Percentiles rank a stretch among this genome's conserved stretches.
These are phyloP conservation scores for Psophocarpus tetragonolobus DNA, from an alignment of 306 rosid species.

Conservation along the genomic window DNA sequence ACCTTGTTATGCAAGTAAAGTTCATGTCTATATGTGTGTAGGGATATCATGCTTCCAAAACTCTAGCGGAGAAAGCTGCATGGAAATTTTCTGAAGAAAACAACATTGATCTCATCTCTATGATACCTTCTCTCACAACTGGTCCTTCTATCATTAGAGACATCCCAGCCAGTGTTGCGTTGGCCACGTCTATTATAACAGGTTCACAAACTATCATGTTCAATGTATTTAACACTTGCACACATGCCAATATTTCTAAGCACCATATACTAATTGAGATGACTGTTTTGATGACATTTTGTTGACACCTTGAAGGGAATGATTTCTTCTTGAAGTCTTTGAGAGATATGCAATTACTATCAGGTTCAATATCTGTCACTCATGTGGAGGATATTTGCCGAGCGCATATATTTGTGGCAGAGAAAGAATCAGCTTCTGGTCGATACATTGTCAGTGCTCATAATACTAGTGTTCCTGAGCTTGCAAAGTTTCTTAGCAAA, in stretches of 20 bases:
- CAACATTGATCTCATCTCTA: slow-evolving; percentile 61
- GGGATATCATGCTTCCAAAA: slow-evolving; percentile 72
- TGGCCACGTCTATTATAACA: slow-evolving; percentile 49
- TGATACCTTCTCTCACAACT: slow-evolving; percentile 59
- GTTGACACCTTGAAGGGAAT: slow-evolving; percentile 46
- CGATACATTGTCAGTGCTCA: slow-evolving; percentile 57
- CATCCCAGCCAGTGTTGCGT: slow-evolving; percentile 49
- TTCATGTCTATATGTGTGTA: slow-evolving; percentile 25
- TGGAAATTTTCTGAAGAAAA: slow-evolving; percentile 67
- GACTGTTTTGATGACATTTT: background rate
- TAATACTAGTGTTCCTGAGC: slow-evolving; percentile 59
- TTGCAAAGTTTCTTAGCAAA: slow-evolving; percentile 55
- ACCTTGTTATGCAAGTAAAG: background rate
- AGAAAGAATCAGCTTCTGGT: slow-evolving; percentile 75
- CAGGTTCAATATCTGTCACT: slow-evolving; percentile 60
- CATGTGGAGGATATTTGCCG: slow-evolving; percentile 70
- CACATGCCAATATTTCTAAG: background rate
- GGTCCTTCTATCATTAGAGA: slow-evolving; percentile 62
- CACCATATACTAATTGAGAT: background rate
- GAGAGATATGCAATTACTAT: slow-evolving; percentile 61
- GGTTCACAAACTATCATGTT: slow-evolving; percentile 38
- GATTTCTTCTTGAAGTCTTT: slow-evolving; percentile 51
- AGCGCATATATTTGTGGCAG: slow-evolving; percentile 67
- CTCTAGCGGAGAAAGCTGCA: slow-evolving; percentile 66
- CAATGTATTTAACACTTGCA: background rate